phyloP scores from a whole-genome alignment of 2,329 filamentous ascomycete genomes.

The Colletotrichum eleusines region DNA sequence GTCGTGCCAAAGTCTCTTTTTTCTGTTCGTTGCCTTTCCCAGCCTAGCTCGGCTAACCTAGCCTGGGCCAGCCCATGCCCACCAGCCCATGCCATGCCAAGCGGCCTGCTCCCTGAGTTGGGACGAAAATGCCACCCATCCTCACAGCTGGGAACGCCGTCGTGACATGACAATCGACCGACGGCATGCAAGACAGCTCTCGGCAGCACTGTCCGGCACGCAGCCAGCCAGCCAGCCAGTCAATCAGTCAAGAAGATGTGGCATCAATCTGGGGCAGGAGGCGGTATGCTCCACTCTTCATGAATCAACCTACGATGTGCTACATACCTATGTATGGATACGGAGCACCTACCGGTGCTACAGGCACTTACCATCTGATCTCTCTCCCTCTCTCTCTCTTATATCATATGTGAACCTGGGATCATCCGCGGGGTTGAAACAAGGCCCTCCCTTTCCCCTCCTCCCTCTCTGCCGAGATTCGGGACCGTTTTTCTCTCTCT shows the following conservation, averaged over 20 bases:
- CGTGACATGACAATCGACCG: conserved; percentile 33
- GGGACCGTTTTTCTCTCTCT: not conserved
- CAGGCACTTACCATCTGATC: not conserved
- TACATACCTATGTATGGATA: too few species aligned
- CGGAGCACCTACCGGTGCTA: too few species aligned
- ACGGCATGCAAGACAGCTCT: conserved; percentile 27
- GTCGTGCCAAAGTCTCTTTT: conserved; percentile 22
- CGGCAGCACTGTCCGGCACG: conserved; percentile 1
- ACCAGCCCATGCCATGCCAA: conserved; percentile 1
- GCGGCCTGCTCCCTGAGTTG: conserved; percentile 12
- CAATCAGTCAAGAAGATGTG: not conserved
- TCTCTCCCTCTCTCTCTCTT: not conserved
- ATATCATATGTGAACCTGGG: conserved; percentile 32
- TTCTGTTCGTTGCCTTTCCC: not conserved
- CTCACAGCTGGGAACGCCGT: conserved; percentile 14
- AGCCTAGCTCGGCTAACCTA: not conserved
- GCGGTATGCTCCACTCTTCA: not conserved
- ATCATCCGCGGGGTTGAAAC: conserved; percentile 25
- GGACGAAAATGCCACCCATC: conserved; percentile 22
- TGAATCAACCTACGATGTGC: not conserved
- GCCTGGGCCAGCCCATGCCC: not conserved
- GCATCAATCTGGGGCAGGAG: conserved; percentile 10
- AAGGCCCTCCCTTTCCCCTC: conserved; percentile 25
- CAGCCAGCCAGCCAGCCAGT: too few species aligned
- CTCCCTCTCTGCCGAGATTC: not conserved